phyloP scores from a whole-genome alignment of 306 rosid species.

The Heteromeles arbutifolia region DNA sequence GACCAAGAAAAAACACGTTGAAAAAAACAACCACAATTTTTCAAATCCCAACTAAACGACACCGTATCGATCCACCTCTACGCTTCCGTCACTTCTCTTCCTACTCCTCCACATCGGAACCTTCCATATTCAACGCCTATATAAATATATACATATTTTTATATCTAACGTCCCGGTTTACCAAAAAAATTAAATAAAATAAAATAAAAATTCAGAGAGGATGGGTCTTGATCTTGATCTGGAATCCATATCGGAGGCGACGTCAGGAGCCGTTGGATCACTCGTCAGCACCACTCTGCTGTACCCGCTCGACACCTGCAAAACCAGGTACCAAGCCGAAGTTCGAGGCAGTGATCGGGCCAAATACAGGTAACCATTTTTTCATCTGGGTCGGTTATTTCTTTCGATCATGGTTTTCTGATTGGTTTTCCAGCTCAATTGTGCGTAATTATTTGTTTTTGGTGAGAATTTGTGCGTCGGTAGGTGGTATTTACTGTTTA shows the following conservation, averaged over 20 bases:
- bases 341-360: slow-evolving; percentile 56
- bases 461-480: neutral
- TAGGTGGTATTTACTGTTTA: neutral
- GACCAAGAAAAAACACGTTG: neutral
- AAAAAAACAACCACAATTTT: slow-evolving; percentile 11
- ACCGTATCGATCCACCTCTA: neutral
- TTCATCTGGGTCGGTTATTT: neutral
- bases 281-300: slow-evolving; percentile 80
- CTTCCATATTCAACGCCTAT: neutral
- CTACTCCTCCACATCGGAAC: neutral
- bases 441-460: neutral
- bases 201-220: slow-evolving; percentile 6
- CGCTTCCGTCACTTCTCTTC: neutral
- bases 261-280: slow-evolving; percentile 97
- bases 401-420: neutral
- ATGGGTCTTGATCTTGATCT: slow-evolving; percentile 63
- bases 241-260: slow-evolving; percentile 91
- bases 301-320: slow-evolving; percentile 94
- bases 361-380: slow-evolving; percentile 52
- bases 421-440: neutral
- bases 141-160: neutral
- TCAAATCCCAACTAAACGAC: slow-evolving; percentile 19
- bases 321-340: slow-evolving; percentile 94
- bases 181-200: neutral
- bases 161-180: neutral